phyloP scores from a whole-genome alignment of 2,329 filamentous ascomycete species.

The Colletotrichum eremochloae region DNA sequence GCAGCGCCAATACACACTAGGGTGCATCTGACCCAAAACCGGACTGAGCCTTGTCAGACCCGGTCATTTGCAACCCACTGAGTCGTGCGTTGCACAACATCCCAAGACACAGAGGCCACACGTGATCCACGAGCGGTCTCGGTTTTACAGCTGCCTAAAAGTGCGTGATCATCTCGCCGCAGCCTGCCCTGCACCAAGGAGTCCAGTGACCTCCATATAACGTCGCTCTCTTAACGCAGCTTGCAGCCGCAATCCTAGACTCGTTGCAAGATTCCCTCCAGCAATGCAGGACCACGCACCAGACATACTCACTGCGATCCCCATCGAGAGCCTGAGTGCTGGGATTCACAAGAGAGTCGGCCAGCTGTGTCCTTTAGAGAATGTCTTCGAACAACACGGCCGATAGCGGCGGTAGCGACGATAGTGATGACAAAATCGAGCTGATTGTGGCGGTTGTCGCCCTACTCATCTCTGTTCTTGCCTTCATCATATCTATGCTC shows the following conservation, averaged over 20 bases:
- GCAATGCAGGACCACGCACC: not conserved
- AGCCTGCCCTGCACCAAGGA: not conserved
- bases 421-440: slow-evolving; percentile 8
- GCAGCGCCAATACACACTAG: not conserved
- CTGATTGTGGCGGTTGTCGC: slow-evolving; percentile 35
- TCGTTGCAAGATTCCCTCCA: no score
- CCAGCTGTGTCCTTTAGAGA: not conserved
- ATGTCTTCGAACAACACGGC: slow-evolving; percentile 20
- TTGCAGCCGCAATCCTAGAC: not conserved
- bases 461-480: slow-evolving; percentile 34
- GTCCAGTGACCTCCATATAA: no score
- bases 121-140: not conserved
- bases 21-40: not conserved
- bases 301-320: not conserved
- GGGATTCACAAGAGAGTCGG: not conserved
- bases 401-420: not conserved
- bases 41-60: not conserved
- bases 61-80: slow-evolving; percentile 1
- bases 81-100: not conserved
- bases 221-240: not conserved
- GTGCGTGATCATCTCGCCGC: not conserved
- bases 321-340: not conserved
- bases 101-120: not conserved
- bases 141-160: not conserved
- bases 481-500: slow-evolving; percentile 38